Evolutionary conservation across 257 asterid genomes (phyloP).

Genomic region (Salvia splendens): DNA sequence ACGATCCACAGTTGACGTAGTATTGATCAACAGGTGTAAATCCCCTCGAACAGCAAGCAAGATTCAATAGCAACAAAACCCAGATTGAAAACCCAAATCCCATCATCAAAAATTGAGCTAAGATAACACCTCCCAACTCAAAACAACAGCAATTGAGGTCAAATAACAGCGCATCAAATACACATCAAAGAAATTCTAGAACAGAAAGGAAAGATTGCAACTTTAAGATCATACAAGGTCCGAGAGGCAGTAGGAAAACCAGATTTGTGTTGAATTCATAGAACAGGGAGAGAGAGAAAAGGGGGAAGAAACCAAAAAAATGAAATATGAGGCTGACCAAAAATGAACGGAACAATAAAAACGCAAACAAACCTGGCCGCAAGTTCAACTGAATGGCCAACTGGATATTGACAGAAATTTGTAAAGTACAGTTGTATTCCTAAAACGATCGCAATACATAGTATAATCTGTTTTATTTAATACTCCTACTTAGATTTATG

Average conservation of each 20-base stretch:
- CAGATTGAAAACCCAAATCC: conserved; percentile 44
- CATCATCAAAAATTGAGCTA: conserved; percentile 36
- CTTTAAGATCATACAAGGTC: conserved; percentile 44
- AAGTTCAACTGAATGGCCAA: conserved; percentile 26
- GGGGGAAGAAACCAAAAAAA: not conserved
- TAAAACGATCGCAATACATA: conserved; percentile 24
- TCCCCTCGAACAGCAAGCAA: conserved; percentile 39
- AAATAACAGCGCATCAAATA: conserved; percentile 4
- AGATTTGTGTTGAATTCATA: conserved; percentile 28
- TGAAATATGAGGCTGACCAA: not conserved
- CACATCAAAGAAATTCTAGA: too few relatives aligned
- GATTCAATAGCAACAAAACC: conserved; percentile 47
- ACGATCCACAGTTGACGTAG: conserved; percentile 63
- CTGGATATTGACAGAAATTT: conserved; percentile 26
- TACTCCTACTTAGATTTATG: too few relatives aligned
- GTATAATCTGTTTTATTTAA: too few relatives aligned
- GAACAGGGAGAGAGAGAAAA: conserved; percentile 9
- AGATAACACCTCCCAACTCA: not conserved
- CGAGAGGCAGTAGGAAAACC: conserved; percentile 30
- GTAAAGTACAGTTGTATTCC: not conserved
- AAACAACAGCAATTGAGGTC: conserved; percentile 13
- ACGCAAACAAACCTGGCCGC: conserved; percentile 35
- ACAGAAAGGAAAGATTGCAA: conserved; percentile 36
- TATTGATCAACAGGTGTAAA: conserved; percentile 55
- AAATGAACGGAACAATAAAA: conserved; percentile 20